Evolutionary conservation across 2,329 filamentous ascomycete genomes (phyloP).

Genomic region (Fusarium graminum): DNA sequence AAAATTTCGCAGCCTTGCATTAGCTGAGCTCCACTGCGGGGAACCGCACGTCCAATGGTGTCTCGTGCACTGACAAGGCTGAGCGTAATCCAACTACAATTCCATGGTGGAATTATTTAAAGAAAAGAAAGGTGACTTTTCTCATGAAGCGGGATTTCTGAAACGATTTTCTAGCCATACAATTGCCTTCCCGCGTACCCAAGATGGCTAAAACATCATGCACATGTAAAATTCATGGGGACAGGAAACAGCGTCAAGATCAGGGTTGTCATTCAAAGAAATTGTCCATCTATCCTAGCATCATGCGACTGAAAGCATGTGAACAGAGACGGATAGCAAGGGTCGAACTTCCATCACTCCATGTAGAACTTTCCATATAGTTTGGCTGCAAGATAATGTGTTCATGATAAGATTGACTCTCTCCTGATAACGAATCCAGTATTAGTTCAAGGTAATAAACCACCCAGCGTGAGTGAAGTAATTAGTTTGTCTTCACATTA

Average conservation of each 20-base stretch:
- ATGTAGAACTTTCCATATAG: neutral
- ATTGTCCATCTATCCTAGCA: neutral
- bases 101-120: neutral
- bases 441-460: neutral
- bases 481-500: neutral
- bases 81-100: neutral
- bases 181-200: neutral
- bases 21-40: slow-evolving; percentile 42
- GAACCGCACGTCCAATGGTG: slow-evolving; percentile 25
- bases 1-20: slow-evolving; percentile 48
- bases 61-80: slow-evolving; percentile 36
- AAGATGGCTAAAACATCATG: neutral
- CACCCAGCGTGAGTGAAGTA: neutral
- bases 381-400: neutral
- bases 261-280: neutral
- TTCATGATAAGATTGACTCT: neutral
- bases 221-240: neutral
- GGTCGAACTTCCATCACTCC: neutral
- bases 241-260: neutral
- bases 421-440: neutral
- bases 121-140: neutral
- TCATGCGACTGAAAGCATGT: neutral
- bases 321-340: neutral
- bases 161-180: neutral
- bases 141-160: neutral